Percentiles rank a stretch among this genome's conserved stretches.
These are phyloP conservation scores for Neoascochyta sp. DNA, from an alignment of 2,329 filamentous ascomycete species.

Conservation along the genomic window DNA sequence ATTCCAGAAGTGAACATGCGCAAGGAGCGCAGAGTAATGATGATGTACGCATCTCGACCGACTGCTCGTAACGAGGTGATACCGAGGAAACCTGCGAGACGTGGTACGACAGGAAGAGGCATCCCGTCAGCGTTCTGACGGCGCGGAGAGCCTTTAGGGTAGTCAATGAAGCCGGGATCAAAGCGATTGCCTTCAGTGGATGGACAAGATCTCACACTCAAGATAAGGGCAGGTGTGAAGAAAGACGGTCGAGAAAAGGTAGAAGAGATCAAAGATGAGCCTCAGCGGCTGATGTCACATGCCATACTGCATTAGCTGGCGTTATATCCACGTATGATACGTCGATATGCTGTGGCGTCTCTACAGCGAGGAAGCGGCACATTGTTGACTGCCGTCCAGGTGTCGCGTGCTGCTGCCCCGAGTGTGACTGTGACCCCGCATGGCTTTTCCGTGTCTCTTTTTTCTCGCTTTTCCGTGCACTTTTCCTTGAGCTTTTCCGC, in stretches of 20 bases:
- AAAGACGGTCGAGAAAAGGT: constrained; percentile 9
- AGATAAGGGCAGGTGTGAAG: neutral
- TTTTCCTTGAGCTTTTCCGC: no score
- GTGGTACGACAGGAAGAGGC: constrained; percentile 16
- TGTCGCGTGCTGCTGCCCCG: no score
- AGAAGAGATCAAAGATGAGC: constrained; percentile 4
- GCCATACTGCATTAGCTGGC: no score
- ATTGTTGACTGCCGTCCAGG: no score
- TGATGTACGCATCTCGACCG: constrained; percentile 37
- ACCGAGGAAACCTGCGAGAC: constrained; percentile 29
- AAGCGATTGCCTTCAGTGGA: neutral
- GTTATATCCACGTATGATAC: no score
- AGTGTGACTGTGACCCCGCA: no score
- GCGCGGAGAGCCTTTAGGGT: neutral
- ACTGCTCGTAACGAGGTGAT: constrained; percentile 30
- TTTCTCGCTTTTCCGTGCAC: no score
- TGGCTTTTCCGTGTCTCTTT: no score
- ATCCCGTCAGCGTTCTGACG: constrained; percentile 14
- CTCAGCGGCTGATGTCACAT: constrained; percentile 8
- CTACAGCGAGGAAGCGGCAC: no score
- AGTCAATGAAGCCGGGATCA: neutral
- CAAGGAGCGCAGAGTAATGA: constrained; percentile 42
- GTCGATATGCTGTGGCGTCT: no score
- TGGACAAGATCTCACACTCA: constrained; percentile 1
- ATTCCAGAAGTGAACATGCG: constrained; percentile 39